Base-by-base conservation (phyloP, 2,329 filamentous ascomycete genomes). In the Clonostachys chloroleuca region DNA sequence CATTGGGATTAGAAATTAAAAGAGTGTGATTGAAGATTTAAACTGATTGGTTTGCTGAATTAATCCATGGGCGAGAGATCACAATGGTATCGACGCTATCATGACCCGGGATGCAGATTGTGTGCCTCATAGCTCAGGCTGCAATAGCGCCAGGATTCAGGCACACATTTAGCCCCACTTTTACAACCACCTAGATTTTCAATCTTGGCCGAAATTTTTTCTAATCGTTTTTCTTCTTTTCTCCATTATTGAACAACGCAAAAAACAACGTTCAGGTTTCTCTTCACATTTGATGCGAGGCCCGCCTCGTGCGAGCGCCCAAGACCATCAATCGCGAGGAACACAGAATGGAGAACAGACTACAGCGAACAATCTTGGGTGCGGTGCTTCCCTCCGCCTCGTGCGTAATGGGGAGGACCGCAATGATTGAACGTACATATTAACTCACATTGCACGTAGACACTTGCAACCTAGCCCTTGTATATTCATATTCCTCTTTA, bases 391-490 rank as follows among this genome's bases (percentile, higher is more conserved):
- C 65, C 72, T 66, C 61, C 64, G 36, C 36, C 14, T 18, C 36
- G 36, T 39, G 36, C 60, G 60, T 50, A 46, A 64, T 78, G 75
- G 67, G 72, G 66, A 74, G 75, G 75, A 78, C 70, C 74, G 75
- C 75, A 78, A 78, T 78, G 75, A 78, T 78, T 77, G 75, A 77
- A 58, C 75, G 74, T 69, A 78, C 75, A 78, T 75, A 46, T 41
- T 52, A 30, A 30, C 24, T 10, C 24, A 30, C 9, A 30, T 30
- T 4, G 24, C 24, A 9, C 8, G 24, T 30, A 30, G 9, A 30
- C 9, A 10, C 24, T 4, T 30, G 24, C 24, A 30, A 10, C 24
- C 24, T 3, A 30, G 24, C 24, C 24, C 8, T 30, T n/a, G n/a
- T n/a, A n/a, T n/a, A n/a, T n/a, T n/a, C n/a, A n/a, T n/a, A n/a